These are phyloP conservation scores for Penicillium sp. DNA, from an alignment of 2,329 filamentous ascomycete species.

Conservation along the genomic window DNA sequence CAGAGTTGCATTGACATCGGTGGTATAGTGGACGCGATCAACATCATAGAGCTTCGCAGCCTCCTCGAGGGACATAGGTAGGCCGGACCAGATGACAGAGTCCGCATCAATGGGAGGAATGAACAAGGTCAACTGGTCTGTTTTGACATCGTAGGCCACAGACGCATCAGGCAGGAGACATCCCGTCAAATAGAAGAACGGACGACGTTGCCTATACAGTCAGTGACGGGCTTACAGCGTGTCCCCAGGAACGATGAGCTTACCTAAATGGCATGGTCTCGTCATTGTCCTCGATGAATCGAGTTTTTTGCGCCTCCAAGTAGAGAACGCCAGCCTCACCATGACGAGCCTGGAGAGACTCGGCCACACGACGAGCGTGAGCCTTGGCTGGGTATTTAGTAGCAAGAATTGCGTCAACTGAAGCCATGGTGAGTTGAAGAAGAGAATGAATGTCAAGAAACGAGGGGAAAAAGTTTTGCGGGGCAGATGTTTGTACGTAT, in stretches of 20 bases:
- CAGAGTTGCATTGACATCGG: constrained; percentile 74
- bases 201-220: constrained; percentile 71
- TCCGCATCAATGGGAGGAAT: constrained; percentile 87
- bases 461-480: neutral
- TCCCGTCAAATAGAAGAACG: constrained; percentile 93
- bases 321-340: constrained; percentile 76
- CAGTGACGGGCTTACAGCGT: neutral
- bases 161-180: constrained; percentile 78
- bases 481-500: constrained; percentile 8
- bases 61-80: constrained; percentile 75
- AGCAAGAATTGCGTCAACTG: constrained; percentile 45
- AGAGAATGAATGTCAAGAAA: neutral
- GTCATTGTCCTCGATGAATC: constrained; percentile 87
- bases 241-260: neutral
- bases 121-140: constrained; percentile 76
- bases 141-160: constrained; percentile 76
- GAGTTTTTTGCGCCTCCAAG: constrained; percentile 79
- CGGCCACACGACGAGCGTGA: constrained; percentile 80
- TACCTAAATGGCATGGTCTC: constrained; percentile 78
- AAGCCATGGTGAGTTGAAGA: constrained; percentile 25
- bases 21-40: constrained; percentile 72
- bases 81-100: constrained; percentile 87
- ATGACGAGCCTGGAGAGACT: constrained; percentile 66
- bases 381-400: constrained; percentile 79
- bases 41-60: constrained; percentile 77